phyloP scores from a whole-genome alignment of 1,284 basidiomycete species.

The Spongispora temasekensis region DNA sequence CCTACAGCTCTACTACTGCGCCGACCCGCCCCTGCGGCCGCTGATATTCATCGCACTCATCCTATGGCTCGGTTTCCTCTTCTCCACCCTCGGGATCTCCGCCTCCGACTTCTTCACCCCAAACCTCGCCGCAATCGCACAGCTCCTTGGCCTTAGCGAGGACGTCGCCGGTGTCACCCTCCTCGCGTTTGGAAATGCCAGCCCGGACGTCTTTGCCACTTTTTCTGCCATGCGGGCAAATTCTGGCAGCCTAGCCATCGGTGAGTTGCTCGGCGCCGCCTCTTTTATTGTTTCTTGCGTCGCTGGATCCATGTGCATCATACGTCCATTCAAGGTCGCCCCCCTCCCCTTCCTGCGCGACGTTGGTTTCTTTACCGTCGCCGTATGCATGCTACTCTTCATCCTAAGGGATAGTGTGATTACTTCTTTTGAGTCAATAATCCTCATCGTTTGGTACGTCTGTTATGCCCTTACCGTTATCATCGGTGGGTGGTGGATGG shows the following conservation, averaged over 20 bases:
- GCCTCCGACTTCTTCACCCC: slow-evolving; percentile 96
- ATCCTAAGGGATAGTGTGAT: slow-evolving; percentile 84
- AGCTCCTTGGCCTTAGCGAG: slow-evolving; percentile 82
- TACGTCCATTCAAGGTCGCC: slow-evolving; percentile 88
- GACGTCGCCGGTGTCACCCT: slow-evolving; percentile 93
- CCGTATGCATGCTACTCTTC: slow-evolving; percentile 71
- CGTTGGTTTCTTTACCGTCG: slow-evolving; percentile 88
- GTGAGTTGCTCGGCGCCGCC: slow-evolving; percentile 94
- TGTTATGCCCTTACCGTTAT: slow-evolving; percentile 82
- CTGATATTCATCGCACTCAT: slow-evolving; percentile 62
- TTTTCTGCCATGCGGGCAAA: slow-evolving; percentile 89
- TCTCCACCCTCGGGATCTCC: slow-evolving; percentile 88
- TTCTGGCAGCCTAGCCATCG: slow-evolving; percentile 89
- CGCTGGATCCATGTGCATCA: slow-evolving; percentile 94
- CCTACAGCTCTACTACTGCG: slow-evolving; percentile 69
- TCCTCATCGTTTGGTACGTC: slow-evolving; percentile 77
- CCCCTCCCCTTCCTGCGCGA: slow-evolving; percentile 86
- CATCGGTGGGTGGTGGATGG: slow-evolving; percentile 76
- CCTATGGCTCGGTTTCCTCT: slow-evolving; percentile 81
- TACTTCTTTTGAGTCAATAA: slow-evolving; percentile 69
- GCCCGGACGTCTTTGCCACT: slow-evolving; percentile 92
- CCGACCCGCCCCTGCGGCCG: slow-evolving; percentile 52
- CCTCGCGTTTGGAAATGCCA: slow-evolving; percentile 92
- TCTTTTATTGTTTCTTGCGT: slow-evolving; percentile 96
- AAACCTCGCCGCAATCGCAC: slow-evolving; percentile 85